Percentiles rank a stretch among this genome's conserved stretches.
Conservation (phyloP, 257 asterid genomes). For the Verbena officinalis region DNA sequence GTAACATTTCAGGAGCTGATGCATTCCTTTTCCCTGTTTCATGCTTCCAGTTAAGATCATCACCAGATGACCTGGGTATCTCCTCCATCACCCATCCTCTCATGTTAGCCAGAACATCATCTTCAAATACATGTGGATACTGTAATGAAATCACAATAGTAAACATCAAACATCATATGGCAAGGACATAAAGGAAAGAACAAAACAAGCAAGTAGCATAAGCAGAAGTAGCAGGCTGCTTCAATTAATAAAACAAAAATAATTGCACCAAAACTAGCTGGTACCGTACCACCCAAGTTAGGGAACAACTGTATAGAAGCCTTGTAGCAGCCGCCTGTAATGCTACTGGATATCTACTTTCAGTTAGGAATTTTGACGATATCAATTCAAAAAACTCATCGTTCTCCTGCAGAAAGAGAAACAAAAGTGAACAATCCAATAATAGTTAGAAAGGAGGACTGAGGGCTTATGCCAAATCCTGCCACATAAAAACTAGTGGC, state of each 20-base stretch:
- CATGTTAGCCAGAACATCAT: constrained; percentile 70
- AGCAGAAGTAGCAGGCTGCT: constrained; percentile 19
- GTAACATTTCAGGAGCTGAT: constrained; percentile 79
- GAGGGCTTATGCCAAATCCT: not conserved
- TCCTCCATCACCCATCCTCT: constrained; percentile 96
- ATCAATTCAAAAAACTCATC: constrained; percentile 88
- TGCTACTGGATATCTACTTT: constrained; percentile 67
- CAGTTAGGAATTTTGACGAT: constrained; percentile 75
- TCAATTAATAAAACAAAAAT: not conserved
- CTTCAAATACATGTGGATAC: constrained; percentile 96
- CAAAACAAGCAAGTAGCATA: not conserved
- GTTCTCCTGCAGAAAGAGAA: constrained; percentile 73
- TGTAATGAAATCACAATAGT: constrained; percentile 48
- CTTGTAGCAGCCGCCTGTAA: constrained; percentile 82
- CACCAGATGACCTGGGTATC: constrained; percentile 51
- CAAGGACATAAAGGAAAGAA: constrained; percentile 24
- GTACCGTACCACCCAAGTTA: constrained; percentile 78
- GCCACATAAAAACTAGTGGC: constrained; percentile 18
- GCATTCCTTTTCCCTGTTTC: constrained; percentile 62
- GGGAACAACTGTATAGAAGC: constrained; percentile 91
- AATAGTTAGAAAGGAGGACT: not conserved
- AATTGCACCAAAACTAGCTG: constrained; percentile 3
- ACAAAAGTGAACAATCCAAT: constrained; percentile 14
- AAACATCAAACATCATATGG: constrained; percentile 32
- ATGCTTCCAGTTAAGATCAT: constrained; percentile 71